Evolutionary conservation across 192 early-diverging fungal genomes (phyloP).

Genomic region (Geosiphon pyriformis): DNA sequence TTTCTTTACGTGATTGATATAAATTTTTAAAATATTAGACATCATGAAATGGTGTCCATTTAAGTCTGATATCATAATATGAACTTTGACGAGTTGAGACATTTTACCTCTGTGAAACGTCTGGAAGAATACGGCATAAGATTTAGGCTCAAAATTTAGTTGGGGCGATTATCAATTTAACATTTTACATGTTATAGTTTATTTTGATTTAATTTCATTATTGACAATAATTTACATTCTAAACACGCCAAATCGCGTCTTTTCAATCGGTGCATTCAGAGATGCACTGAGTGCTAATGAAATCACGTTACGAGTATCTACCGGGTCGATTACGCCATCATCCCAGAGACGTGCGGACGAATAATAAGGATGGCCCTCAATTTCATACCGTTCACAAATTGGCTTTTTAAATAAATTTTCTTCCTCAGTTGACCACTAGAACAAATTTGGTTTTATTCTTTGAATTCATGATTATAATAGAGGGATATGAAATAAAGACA

Average conservation of each 20-base stretch:
- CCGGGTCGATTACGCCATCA: constrained; percentile 90
- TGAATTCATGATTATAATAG: constrained; percentile 4
- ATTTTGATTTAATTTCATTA: too few species aligned
- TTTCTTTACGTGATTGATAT: too few species aligned
- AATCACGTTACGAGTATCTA: constrained; percentile 81
- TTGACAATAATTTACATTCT: constrained; percentile 97
- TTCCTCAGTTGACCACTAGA: constrained; percentile 65
- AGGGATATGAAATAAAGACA: not conserved
- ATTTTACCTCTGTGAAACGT: too few species aligned
- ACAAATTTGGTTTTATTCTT: constrained; percentile 12
- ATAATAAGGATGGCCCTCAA: constrained; percentile 94
- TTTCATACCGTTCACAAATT: constrained; percentile 79
- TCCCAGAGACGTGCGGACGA: constrained; percentile 87
- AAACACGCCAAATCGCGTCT: constrained; percentile 90
- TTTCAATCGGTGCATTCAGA: constrained; percentile 62
- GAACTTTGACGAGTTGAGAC: too few species aligned
- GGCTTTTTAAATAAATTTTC: constrained; percentile 80
- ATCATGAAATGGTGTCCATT: too few species aligned
- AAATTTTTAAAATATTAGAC: too few species aligned
- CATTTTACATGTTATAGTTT: too few species aligned
- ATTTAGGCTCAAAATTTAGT: too few species aligned
- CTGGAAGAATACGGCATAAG: too few species aligned
- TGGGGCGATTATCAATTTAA: too few species aligned
- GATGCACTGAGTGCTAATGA: constrained; percentile 78
- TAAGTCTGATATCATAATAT: too few species aligned